A percentile compares a stretch with the other conserved stretches of the same genome.
These are phyloP conservation scores for Casuarina cunninghamiana DNA, from an alignment of 306 rosid species.

Conservation along the genomic window DNA sequence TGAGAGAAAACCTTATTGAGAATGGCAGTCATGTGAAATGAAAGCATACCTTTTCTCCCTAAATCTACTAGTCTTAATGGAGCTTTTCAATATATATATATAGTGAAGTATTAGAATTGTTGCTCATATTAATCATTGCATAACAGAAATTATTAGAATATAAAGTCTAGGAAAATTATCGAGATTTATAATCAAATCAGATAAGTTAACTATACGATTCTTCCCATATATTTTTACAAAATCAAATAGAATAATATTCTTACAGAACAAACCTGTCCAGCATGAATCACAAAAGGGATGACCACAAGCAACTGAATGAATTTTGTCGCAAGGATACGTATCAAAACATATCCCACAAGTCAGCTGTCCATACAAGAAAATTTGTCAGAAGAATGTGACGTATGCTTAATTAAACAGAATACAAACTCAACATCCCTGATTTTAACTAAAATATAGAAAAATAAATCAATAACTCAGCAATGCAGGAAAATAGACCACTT, in stretches of 20 bases:
- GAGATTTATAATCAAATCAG: background rate
- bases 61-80: too few species aligned
- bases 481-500: conserved; percentile 18
- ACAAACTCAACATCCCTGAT: conserved; percentile 12
- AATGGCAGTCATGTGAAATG: too few species aligned
- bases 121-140: too few species aligned
- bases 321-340: conserved; percentile 37
- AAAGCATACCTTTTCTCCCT: too few species aligned
- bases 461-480: background rate
- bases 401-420: background rate
- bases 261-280: conserved; percentile 51
- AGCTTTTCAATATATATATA: too few species aligned
- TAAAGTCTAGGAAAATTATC: background rate
- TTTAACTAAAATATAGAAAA: background rate
- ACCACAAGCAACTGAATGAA: conserved; percentile 52
- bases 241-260: background rate
- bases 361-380: conserved; percentile 37
- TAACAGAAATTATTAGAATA: too few species aligned
- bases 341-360: conserved; percentile 68
- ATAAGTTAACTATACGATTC: background rate
- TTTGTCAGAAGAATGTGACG: conserved; percentile 5
- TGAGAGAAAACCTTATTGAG: background rate
- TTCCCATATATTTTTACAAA: background rate
- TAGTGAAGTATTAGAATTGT: too few species aligned
- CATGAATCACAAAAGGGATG: conserved; percentile 56